Conservation (phyloP, 129 eudicot species). For the Saposhnikovia divaricata region DNA sequence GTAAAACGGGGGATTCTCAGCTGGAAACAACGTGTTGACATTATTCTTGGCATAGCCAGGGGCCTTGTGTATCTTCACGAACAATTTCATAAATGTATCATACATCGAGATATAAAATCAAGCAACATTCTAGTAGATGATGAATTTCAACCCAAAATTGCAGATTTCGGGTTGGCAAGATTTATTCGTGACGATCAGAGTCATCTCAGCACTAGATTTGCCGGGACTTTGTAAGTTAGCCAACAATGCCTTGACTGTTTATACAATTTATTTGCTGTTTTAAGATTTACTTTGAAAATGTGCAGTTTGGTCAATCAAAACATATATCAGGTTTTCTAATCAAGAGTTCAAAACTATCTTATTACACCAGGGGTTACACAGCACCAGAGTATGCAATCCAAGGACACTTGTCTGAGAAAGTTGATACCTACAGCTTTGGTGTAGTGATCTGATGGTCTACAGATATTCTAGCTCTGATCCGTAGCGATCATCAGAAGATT, state of each 20-base stretch:
- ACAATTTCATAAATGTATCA: conserved; percentile 1
- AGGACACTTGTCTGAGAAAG: conserved; percentile 4
- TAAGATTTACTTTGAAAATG: not conserved
- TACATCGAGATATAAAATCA: conserved; percentile 9
- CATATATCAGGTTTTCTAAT: no score
- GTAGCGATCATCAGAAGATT: no score
- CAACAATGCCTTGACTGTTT: not conserved
- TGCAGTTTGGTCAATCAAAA: not conserved
- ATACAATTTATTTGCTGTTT: not conserved
- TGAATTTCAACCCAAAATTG: not conserved
- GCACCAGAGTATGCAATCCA: conserved; percentile 11
- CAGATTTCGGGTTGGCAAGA: conserved; percentile 5
- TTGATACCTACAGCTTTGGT: not conserved
- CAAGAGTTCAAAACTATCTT: not conserved
- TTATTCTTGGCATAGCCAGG: not conserved
- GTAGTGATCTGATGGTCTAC: no score
- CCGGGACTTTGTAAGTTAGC: conserved; percentile 1
- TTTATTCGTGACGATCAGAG: not conserved
- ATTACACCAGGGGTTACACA: not conserved
- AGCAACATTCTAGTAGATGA: conserved; percentile 1
- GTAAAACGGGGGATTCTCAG: not conserved
- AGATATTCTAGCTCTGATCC: no score
- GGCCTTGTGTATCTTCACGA: conserved; percentile 9
- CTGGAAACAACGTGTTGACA: conserved; percentile 6
- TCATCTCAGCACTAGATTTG: conserved; percentile 3